These are phyloP conservation scores for Sporisorium scitamineum DNA, from an alignment of 1,284 basidiomycete genomes.

Conservation along the genomic window DNA sequence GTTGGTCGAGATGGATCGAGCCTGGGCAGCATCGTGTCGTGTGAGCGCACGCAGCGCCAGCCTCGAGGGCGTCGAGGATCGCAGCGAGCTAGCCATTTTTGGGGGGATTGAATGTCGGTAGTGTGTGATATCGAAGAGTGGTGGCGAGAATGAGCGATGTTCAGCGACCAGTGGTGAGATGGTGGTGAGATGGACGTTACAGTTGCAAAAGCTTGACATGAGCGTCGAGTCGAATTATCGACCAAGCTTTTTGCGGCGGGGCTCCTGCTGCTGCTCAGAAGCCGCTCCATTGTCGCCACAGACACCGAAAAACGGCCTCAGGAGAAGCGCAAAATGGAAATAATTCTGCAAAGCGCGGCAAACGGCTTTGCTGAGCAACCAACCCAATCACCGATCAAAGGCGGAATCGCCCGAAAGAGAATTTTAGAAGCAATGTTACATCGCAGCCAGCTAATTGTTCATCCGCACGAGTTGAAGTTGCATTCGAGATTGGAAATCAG, in stretches of 20 bases:
- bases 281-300: too few relatives aligned
- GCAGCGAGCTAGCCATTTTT: constrained; percentile 36
- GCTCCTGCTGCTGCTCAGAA: too few relatives aligned
- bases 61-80: constrained; percentile 36
- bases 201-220: too few relatives aligned
- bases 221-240: too few relatives aligned
- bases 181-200: not conserved
- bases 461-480: not conserved
- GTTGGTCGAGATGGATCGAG: constrained; percentile 25
- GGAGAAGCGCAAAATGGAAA: too few relatives aligned
- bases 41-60: constrained; percentile 39
- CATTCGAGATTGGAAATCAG: too few relatives aligned
- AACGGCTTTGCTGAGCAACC: constrained; percentile 14
- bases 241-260: too few relatives aligned
- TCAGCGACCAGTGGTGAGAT: not conserved
- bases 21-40: constrained; percentile 17
- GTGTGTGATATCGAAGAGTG: not conserved
- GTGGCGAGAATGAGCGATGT: not conserved
- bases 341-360: too few relatives aligned
- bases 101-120: not conserved
- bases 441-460: too few relatives aligned
- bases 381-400: not conserved
- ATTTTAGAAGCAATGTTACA: too few relatives aligned
- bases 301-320: too few relatives aligned
- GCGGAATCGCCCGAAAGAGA: constrained; percentile 4